phyloP scores from a whole-genome alignment of 2,329 filamentous ascomycete species.

The Phaeosphaeria sp. region DNA sequence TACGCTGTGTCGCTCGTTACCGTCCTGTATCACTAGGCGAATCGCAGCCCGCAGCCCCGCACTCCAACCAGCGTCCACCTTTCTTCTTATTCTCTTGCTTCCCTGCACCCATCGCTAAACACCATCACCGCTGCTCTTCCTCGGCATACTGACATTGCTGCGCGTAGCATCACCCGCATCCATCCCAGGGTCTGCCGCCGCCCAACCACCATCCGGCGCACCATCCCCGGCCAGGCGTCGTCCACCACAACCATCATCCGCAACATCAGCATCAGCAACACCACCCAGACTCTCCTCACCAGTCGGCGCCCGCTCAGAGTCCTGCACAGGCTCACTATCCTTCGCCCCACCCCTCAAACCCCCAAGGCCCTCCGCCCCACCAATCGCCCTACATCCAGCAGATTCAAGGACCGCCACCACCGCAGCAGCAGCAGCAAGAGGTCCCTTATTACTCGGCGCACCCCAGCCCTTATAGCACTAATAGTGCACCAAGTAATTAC shows the following conservation, averaged over 20 bases:
- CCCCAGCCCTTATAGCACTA: slow-evolving; percentile 82
- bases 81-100: slow-evolving; percentile 20
- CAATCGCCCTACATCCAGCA: slow-evolving; percentile 70
- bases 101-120: slow-evolving; percentile 21
- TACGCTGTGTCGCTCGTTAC: slow-evolving; percentile 27
- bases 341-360: slow-evolving; percentile 69
- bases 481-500: slow-evolving; percentile 82
- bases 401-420: slow-evolving; percentile 66
- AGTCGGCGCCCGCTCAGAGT: slow-evolving; percentile 66
- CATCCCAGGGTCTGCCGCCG: slow-evolving; percentile 74
- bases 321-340: slow-evolving; percentile 67
- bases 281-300: slow-evolving; percentile 70
- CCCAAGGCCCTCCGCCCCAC: slow-evolving; percentile 59
- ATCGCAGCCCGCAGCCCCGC: slow-evolving; percentile 33
- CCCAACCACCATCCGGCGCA: slow-evolving; percentile 65
- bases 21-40: slow-evolving; percentile 27
- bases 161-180: slow-evolving; percentile 74
- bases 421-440: slow-evolving; percentile 70
- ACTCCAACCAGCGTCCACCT: slow-evolving; percentile 19
- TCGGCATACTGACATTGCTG: slow-evolving; percentile 38
- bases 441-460: slow-evolving; percentile 78
- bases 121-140: slow-evolving; percentile 20
- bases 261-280: slow-evolving; percentile 48
- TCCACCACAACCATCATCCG: slow-evolving; percentile 59
- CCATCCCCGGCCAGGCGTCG: slow-evolving; percentile 74